Evolutionary conservation across 257 asterid species (phyloP).

Genomic region (Pogostemon cablin): DNA sequence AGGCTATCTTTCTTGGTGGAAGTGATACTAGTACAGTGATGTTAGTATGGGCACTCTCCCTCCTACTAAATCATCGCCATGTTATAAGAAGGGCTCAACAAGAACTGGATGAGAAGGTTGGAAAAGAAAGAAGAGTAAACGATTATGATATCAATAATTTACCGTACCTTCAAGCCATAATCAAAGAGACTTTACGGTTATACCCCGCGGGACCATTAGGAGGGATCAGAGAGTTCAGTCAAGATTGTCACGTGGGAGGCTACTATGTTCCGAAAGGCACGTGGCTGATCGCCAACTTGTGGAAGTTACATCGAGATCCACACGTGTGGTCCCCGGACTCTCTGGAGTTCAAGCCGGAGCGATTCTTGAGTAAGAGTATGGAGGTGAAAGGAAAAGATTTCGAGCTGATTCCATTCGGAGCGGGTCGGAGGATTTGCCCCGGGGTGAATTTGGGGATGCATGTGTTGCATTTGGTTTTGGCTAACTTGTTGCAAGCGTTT

Average conservation of each 20-base stretch:
- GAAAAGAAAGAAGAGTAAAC: not conserved
- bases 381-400: not conserved
- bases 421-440: not conserved
- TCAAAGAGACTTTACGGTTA: slow-evolving; percentile 8
- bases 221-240: not conserved
- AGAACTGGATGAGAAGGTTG: slow-evolving; percentile 5
- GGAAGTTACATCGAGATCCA: slow-evolving; percentile 23
- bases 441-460: not conserved
- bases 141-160: not conserved
- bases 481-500: not conserved
- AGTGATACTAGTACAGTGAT: not conserved
- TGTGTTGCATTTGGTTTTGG: not conserved
- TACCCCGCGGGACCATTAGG: not conserved
- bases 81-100: slow-evolving; percentile 1
- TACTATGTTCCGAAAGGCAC: not conserved
- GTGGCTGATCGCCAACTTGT: slow-evolving; percentile 10
- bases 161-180: slow-evolving; percentile 11
- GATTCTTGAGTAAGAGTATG: not conserved
- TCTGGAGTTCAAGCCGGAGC: slow-evolving; percentile 11
- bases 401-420: not conserved
- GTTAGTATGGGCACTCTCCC: slow-evolving; percentile 12
- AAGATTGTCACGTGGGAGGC: slow-evolving; percentile 19
- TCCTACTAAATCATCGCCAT: not conserved
- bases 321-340: not conserved
- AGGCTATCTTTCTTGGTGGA: not conserved